Evolutionary conservation across 129 eudicot genomes (phyloP).

Genomic region (Centrapalus pauciflorus): DNA sequence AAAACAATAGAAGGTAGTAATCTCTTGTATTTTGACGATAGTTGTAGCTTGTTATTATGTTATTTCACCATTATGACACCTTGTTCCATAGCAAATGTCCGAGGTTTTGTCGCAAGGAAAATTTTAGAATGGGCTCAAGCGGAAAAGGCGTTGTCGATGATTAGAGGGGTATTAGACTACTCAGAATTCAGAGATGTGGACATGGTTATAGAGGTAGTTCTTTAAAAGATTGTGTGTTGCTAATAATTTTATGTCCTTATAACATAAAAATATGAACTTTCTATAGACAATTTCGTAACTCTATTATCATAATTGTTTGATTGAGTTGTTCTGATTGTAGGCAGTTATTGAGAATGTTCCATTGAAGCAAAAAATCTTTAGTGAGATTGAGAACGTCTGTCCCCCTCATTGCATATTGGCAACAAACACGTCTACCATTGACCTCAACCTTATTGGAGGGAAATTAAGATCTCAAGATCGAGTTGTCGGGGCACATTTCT

Average conservation of each 20-base stretch:
- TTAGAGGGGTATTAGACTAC: constrained; percentile 86
- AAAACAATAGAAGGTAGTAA: constrained; percentile 66
- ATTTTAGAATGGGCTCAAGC: constrained; percentile 64
- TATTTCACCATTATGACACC: background rate
- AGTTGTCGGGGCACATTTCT: constrained; percentile 93
- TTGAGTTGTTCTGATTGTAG: constrained; percentile 36
- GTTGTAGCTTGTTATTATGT: background rate
- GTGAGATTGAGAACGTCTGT: constrained; percentile 73
- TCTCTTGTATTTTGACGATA: background rate
- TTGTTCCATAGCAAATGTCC: constrained; percentile 52
- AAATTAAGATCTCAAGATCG: constrained; percentile 75
- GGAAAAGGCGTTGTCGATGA: constrained; percentile 62
- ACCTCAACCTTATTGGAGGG: constrained; percentile 78
- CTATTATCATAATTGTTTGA: background rate
- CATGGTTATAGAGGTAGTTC: constrained; percentile 88
- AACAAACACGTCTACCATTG: constrained; percentile 89
- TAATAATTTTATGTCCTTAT: constrained; percentile 19
- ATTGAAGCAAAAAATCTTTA: constrained; percentile 80
- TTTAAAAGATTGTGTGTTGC: constrained; percentile 40
- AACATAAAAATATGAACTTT: background rate
- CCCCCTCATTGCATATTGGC: constrained; percentile 97
- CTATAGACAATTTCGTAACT: background rate
- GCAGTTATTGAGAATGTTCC: constrained; percentile 91
- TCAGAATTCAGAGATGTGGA: constrained; percentile 76
- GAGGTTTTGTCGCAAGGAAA: constrained; percentile 70